Conservation (phyloP, 805 yeast genomes). For the Soucietia sequanensis region DNA sequence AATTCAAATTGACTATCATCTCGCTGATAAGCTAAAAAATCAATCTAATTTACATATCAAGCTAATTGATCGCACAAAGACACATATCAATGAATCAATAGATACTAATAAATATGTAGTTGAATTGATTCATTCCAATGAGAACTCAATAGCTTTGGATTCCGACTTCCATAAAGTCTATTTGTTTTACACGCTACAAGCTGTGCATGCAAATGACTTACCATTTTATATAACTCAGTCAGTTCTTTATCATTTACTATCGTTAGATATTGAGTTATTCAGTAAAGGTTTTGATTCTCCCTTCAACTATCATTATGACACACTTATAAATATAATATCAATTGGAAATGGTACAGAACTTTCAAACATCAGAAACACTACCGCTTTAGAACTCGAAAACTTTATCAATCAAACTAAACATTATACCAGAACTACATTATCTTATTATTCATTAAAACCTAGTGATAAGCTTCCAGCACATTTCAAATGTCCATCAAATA, state of each 20-base stretch:
- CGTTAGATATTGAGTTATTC: constrained; percentile 20
- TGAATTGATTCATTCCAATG: constrained; percentile 36
- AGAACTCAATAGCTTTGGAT: constrained; percentile 46
- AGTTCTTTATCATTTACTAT: constrained; percentile 28
- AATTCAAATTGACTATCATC: constrained; percentile 27
- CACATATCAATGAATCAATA: background rate
- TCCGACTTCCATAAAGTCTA: constrained; percentile 37
- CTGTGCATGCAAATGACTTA: constrained; percentile 55
- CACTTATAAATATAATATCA: no score
- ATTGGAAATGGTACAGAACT: background rate
- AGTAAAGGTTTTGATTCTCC: constrained; percentile 1
- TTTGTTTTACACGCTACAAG: constrained; percentile 39
- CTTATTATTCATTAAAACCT: background rate
- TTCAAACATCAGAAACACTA: background rate
- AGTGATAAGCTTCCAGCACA: background rate
- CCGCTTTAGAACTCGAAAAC: background rate
- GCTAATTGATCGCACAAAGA: background rate
- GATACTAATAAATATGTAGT: constrained; percentile 26
- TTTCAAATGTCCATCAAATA: background rate
- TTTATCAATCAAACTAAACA: background rate
- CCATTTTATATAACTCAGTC: constrained; percentile 61
- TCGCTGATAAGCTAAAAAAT: constrained; percentile 1
- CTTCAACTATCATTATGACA: background rate
- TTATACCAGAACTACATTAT: background rate
- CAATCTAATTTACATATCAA: background rate